Base-by-base conservation (phyloP, 345 rosid genomes). In the Eucalyptus erythrocorys region DNA sequence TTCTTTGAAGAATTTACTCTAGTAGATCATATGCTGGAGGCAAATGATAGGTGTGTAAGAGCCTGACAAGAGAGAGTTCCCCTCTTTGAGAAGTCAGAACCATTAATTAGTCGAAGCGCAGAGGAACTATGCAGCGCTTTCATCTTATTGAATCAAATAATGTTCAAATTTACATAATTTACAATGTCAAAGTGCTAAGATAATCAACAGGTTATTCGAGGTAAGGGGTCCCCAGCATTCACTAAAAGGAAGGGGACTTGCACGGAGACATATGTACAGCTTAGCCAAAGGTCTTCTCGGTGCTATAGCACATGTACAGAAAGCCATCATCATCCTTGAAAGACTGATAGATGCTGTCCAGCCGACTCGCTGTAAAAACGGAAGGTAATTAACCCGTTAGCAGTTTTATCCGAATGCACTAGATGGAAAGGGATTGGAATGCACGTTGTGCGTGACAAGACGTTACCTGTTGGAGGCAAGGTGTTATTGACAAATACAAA, bases 311-410 rank as follows among this genome's bases (percentile, higher is more conserved):
- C 99, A 96, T 93, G 92, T 97, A 97, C 84, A 96, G 94, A 88
- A 96, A 97, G 30, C 99, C 99, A 93, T 97, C 98, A 45, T 95
- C 96, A 16, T 96, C 99, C 93, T 94, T 97, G 93, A 88, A 96
- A 85, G 98, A 91, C 90, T 95, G 97, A 49, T 96, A 96, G 45
- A 96, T 85, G 7, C 94, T 89, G 61, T 96, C 96, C 98, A 97
- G 89, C 14, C 94, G 87, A 89, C 95, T 91, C 87, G 94, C 99
- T 96, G 95, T 91, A 42, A 42, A 82, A 87, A 40, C 4, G 27
- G 48, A 16, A 61, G n/a, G 40, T 40, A 61, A 47, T 16, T 12
- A 40, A 48, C 32, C 40, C 40, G 1, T 57, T 45, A 12, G 42
- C 26, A 26, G 27, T 64, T 87, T 34, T 87, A 47, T 47, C 42